phyloP scores from a whole-genome alignment of 768 basidiomycete genomes.

The Mycena albidolilacea region DNA sequence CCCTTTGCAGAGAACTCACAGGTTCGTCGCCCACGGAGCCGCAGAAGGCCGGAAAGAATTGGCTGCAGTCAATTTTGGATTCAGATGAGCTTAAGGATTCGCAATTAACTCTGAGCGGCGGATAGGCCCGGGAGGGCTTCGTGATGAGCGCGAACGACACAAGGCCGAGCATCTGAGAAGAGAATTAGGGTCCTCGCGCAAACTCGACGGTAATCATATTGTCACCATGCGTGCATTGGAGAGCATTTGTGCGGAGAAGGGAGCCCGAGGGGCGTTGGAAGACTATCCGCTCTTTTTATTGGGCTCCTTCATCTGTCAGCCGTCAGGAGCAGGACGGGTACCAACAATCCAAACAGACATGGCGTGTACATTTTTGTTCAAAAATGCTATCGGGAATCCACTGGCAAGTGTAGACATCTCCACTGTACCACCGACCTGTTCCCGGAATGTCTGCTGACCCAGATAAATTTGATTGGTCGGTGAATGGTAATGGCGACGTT shows the following conservation, averaged over 20 bases:
- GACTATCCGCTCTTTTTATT: slow-evolving; percentile 11
- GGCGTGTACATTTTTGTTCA: slow-evolving; percentile 12
- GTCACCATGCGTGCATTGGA: background rate
- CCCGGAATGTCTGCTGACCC: slow-evolving; percentile 2
- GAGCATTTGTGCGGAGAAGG: slow-evolving; percentile 9
- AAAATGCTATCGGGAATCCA: background rate
- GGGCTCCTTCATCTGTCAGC: slow-evolving; percentile 7
- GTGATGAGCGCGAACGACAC: slow-evolving; percentile 3
- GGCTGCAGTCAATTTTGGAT: background rate
- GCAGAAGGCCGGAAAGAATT: slow-evolving; percentile 8
- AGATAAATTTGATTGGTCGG: slow-evolving; percentile 1
- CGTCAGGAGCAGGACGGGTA: slow-evolving; percentile 9
- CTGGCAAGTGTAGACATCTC: slow-evolving; percentile 9
- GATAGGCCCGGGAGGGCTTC: slow-evolving; percentile 5
- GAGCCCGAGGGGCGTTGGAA: slow-evolving; percentile 1
- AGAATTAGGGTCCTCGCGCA: slow-evolving; percentile 4
- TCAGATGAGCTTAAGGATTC: background rate
- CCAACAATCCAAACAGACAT: slow-evolving; percentile 14
- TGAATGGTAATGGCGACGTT: slow-evolving; percentile 11
- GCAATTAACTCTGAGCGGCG: background rate
- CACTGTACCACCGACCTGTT: slow-evolving; percentile 6
- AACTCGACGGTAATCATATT: slow-evolving; percentile 7
- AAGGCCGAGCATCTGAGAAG: slow-evolving; percentile 11
- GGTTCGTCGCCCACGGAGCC: background rate
- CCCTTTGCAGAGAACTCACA: slow-evolving; percentile 11